Base-by-base conservation (phyloP, 176 grass and related monocot species). In the Oryza meridionalis region DNA sequence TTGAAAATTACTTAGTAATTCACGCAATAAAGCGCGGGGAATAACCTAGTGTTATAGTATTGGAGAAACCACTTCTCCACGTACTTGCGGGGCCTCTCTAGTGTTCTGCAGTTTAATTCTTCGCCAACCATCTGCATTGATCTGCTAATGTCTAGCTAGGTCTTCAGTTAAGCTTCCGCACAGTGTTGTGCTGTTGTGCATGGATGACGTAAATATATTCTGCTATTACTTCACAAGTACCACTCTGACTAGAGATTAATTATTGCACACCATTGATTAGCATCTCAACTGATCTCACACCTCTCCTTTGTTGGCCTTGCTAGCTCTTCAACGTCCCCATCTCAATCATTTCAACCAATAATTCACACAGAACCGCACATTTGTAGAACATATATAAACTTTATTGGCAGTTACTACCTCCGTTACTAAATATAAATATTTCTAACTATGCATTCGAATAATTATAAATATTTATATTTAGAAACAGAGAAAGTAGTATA, bases 91-190 rank as follows among this genome's bases (percentile, higher is more conserved):
- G 70, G 12, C 32, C 19, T 78, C 68, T 1, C 13, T 51, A 35
- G 22, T 77, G 32, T 35, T 32, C 35, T 45, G 58, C 4, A 24
- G 22, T 65, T 77, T 45, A 70, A 61, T 72, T 62, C 69, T 53
- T 50, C 65, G 7, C 25, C 75, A 85, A 78, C 67, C 21, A 69
- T 31, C 67, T 63, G 16, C 73, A 83, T 83, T 78, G 58, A 44
- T 77, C 40, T 46, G 14, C 67, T 72, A 68, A 59, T 64, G 72
- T 19, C 24, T 49, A 43, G 33, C 26, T 87, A 70, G 33, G n/a
- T 82, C 72, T 40, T 63, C 26, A 21, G 68, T 82, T 76, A 77
- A 63, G 26, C 12, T 46, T 46, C 21, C 59, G 47, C 17, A n/a
- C 70, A 69, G 78, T 69, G 78, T 9, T 67, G 25, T 32, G 53